A percentile compares a stretch with the other conserved stretches of the same genome.
phyloP scores from a whole-genome alignment of 768 basidiomycete genomes.

The Tylopilus felleus region DNA sequence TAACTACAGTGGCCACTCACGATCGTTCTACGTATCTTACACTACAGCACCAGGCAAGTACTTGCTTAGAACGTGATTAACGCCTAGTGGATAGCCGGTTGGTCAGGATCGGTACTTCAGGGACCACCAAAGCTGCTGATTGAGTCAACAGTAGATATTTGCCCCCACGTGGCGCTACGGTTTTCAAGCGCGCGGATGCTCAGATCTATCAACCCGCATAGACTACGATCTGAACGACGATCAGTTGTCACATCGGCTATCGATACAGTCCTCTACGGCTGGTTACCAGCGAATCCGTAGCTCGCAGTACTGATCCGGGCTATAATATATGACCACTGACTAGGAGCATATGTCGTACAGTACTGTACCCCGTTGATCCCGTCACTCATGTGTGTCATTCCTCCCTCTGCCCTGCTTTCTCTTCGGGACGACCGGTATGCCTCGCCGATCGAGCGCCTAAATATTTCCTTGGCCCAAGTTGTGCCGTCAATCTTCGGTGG shows the following conservation, averaged over 20 bases:
- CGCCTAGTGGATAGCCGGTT: no score
- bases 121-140: not conserved
- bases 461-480: no score
- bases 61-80: no score
- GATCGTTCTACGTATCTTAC: not conserved
- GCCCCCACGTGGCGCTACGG: no score
- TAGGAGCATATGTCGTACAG: not conserved
- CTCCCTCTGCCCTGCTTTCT: not conserved
- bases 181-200: not conserved
- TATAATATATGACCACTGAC: not conserved
- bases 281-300: not conserved
- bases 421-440: not conserved
- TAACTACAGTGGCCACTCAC: not conserved
- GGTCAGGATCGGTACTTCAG: no score
- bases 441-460: not conserved
- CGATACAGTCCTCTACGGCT: not conserved
- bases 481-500: not conserved
- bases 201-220: not conserved
- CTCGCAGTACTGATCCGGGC: not conserved
- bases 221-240: not conserved
- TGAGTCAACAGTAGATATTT: not conserved
- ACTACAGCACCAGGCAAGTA: no score
- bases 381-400: not conserved
- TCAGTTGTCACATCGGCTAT: not conserved
- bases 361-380: not conserved